Conservation (phyloP, 768 basidiomycete genomes). For the Kwoniella sp. region DNA sequence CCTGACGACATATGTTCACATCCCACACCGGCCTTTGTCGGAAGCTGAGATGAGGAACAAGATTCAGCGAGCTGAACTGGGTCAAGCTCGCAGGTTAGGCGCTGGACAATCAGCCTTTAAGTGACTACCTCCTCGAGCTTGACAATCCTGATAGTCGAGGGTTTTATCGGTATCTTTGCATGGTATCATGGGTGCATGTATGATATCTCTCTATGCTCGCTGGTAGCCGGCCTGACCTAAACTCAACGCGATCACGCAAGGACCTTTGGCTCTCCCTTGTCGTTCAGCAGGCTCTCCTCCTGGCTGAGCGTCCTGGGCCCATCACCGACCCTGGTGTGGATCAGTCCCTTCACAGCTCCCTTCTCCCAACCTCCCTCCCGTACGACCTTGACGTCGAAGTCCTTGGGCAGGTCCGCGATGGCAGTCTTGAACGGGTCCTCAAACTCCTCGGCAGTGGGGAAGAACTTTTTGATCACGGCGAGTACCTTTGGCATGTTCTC, state of each 20-base stretch:
- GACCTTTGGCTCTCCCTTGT: conserved; percentile 64
- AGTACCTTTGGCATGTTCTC: conserved; percentile 75
- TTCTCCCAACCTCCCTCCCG: conserved; percentile 59
- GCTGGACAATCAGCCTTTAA: too few species aligned
- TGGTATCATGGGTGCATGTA: too few species aligned
- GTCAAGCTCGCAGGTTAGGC: too few species aligned
- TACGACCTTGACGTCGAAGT: conserved; percentile 75
- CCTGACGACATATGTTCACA: too few species aligned
- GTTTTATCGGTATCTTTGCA: too few species aligned
- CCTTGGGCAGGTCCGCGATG: conserved; percentile 54
- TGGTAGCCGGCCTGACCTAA: too few species aligned
- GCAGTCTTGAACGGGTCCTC: conserved; percentile 42
- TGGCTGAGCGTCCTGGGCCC: conserved; percentile 66
- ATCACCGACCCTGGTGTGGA: conserved; percentile 88
- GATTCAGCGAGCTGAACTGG: too few species aligned
- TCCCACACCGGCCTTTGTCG: too few species aligned
- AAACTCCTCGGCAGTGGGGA: conserved; percentile 75
- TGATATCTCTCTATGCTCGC: too few species aligned
- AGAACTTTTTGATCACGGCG: conserved; percentile 70
- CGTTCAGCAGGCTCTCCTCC: conserved; percentile 64
- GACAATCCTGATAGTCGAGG: too few species aligned
- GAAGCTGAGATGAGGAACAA: too few species aligned
- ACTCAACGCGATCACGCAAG: conserved; percentile 22
- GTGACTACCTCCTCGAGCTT: too few species aligned
- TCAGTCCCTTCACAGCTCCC: conserved; percentile 80